These are phyloP conservation scores for Pontederia paniculata DNA, from an alignment of 176 grass and related monocot genomes.

Conservation along the genomic window DNA sequence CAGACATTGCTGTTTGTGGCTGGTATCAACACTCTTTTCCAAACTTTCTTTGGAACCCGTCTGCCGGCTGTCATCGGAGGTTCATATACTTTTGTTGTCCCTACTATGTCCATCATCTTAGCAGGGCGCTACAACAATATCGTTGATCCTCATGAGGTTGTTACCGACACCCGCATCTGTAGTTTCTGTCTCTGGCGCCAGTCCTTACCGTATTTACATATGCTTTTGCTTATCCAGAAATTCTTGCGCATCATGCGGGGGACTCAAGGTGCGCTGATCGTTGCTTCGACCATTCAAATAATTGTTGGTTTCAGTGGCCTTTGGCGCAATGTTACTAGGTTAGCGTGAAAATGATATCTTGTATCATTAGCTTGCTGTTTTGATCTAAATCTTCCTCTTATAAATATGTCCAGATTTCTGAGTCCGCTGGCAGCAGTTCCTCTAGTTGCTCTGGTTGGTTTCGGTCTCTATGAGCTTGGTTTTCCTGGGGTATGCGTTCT, in stretches of 20 bases:
- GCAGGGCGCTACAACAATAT: slow-evolving; percentile 66
- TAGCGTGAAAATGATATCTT: slow-evolving; percentile 5
- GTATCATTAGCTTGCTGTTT: not conserved
- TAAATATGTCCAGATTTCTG: slow-evolving; percentile 1
- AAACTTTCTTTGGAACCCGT: slow-evolving; percentile 73
- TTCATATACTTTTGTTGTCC: slow-evolving; percentile 72
- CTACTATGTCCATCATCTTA: slow-evolving; percentile 90
- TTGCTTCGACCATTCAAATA: slow-evolving; percentile 83
- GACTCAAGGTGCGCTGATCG: slow-evolving; percentile 75
- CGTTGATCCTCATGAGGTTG: slow-evolving; percentile 69
- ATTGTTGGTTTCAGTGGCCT: slow-evolving; percentile 95
- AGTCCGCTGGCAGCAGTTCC: slow-evolving; percentile 86
- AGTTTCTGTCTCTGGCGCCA: too few species aligned
- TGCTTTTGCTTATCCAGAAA: slow-evolving; percentile 42
- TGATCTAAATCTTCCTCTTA: slow-evolving; percentile 4
- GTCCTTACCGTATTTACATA: too few species aligned
- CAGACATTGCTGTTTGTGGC: slow-evolving; percentile 89
- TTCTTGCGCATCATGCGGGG: slow-evolving; percentile 74
- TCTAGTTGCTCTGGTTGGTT: slow-evolving; percentile 66
- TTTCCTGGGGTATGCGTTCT: slow-evolving; percentile 56
- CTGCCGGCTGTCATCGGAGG: slow-evolving; percentile 73
- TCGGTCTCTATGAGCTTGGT: slow-evolving; percentile 94
- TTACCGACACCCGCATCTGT: too few species aligned
- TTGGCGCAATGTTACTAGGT: slow-evolving; percentile 90
- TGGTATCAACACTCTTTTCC: slow-evolving; percentile 91